These are phyloP conservation scores for Mucor saturninus DNA, from an alignment of 371 early-diverging fungal genomes.

Conservation along the genomic window DNA sequence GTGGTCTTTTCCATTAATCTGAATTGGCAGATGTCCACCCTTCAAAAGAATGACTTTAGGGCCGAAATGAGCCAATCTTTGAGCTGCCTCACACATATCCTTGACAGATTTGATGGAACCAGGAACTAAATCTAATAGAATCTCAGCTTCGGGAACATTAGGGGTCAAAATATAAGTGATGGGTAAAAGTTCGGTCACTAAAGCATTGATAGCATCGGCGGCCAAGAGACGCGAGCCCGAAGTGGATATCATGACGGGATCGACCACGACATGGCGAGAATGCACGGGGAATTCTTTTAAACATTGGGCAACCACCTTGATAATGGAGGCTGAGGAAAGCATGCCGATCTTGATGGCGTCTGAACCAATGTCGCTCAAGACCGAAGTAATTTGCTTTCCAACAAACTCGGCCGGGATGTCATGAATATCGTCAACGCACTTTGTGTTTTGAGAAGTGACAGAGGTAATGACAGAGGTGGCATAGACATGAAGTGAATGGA, in stretches of 20 bases:
- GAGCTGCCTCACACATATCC: conserved; percentile 61
- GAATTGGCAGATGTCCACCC: conserved; percentile 79
- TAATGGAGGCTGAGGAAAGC: conserved; percentile 72
- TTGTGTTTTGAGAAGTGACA: conserved; percentile 84
- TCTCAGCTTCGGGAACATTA: conserved; percentile 83
- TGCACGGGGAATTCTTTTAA: conserved; percentile 44
- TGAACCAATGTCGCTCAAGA: conserved; percentile 79
- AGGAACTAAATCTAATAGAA: conserved; percentile 38
- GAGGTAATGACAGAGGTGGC: conserved; percentile 81
- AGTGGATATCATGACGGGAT: conserved; percentile 90
- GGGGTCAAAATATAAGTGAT: conserved; percentile 77
- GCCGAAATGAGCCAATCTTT: conserved; percentile 51
- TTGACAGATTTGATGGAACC: conserved; percentile 54
- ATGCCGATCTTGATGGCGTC: conserved; percentile 85
- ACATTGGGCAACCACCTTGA: conserved; percentile 55
- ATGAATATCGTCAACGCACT: conserved; percentile 74
- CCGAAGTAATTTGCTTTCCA: conserved; percentile 69
- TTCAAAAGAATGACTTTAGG: conserved; percentile 72
- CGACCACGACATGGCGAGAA: conserved; percentile 62
- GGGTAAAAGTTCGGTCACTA: conserved; percentile 65
- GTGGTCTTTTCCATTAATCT: conserved; percentile 16
- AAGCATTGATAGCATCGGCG: conserved; percentile 62
- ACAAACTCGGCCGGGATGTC: conserved; percentile 70
- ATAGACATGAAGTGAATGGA: conserved; percentile 73
- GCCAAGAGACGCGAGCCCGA: conserved; percentile 70